A percentile compares a stretch with the other conserved stretches of the same genome.
These are phyloP conservation scores for Lentinula raphanica DNA, from an alignment of 768 basidiomycete species.

Conservation along the genomic window DNA sequence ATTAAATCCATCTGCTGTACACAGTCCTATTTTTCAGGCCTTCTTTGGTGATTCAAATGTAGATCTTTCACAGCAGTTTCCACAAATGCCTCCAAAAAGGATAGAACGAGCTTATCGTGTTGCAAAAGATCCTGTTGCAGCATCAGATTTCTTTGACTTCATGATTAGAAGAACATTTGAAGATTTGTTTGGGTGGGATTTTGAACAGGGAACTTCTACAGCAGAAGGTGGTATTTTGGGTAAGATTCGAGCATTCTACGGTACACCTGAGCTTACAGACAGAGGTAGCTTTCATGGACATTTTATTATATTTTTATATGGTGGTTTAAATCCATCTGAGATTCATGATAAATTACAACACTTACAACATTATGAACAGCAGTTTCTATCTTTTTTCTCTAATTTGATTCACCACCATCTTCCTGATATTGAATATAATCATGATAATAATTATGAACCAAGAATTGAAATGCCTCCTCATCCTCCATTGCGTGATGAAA, in stretches of 20 bases:
- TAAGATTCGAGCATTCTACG: neutral
- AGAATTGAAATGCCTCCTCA: conserved; percentile 17
- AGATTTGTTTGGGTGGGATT: conserved; percentile 24
- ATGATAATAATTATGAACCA: conserved; percentile 18
- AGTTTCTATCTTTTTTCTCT: conserved; percentile 28
- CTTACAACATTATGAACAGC: conserved; percentile 13
- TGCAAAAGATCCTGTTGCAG: conserved; percentile 28
- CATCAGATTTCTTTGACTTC: conserved; percentile 28
- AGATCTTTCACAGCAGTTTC: conserved; percentile 15
- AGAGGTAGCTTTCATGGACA: too few relatives aligned
- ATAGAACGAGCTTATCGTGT: conserved; percentile 17
- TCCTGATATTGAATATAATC: conserved; percentile 17
- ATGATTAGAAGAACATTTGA: conserved; percentile 24
- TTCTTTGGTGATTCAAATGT: conserved; percentile 12
- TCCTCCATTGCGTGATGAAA: too few relatives aligned
- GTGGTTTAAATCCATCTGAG: conserved; percentile 25
- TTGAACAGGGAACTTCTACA: conserved; percentile 4
- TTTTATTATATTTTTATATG: conserved; percentile 14
- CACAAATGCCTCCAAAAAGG: conserved; percentile 9
- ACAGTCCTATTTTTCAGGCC: too few relatives aligned
- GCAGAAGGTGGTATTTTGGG: conserved; percentile 7
- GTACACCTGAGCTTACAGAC: conserved; percentile 14
- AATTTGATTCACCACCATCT: conserved; percentile 26
- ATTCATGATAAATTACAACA: conserved; percentile 19
- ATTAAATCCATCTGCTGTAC: conserved; percentile 17